phyloP scores from a whole-genome alignment of 306 rosid species.

The Abrus pulchellus region DNA sequence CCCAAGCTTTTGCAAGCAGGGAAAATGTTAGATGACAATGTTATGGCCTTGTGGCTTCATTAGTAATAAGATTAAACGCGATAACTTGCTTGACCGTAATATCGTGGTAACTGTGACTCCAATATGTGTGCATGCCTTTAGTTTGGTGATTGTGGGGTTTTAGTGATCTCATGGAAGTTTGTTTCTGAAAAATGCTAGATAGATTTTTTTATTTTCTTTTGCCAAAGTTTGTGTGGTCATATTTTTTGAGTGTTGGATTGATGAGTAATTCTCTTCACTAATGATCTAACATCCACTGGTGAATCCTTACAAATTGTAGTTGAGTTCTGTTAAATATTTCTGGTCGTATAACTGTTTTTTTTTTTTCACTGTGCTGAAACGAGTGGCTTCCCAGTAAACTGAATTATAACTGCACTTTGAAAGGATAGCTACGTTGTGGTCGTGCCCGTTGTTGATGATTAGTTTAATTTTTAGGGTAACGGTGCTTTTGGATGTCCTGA shows the following conservation, averaged over 20 bases:
- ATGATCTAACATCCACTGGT: neutral
- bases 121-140: slow-evolving; percentile 17
- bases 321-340: neutral
- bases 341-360: neutral
- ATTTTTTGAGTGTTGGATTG: neutral
- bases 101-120: slow-evolving; percentile 20
- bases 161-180: neutral
- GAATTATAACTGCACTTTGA: slow-evolving; percentile 8
- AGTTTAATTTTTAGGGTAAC: neutral
- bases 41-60: slow-evolving; percentile 40
- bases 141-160: slow-evolving; percentile 23
- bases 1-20: slow-evolving; percentile 43
- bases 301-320: neutral
- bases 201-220: neutral
- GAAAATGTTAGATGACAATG: slow-evolving; percentile 35
- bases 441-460: neutral
- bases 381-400: neutral
- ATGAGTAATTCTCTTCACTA: slow-evolving; percentile 16
- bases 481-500: neutral
- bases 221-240: neutral
- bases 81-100: slow-evolving; percentile 21
- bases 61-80: slow-evolving; percentile 40
- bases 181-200: slow-evolving; percentile 12
- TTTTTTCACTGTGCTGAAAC: slow-evolving; percentile 16
- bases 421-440: neutral